Percentiles rank a stretch among this genome's conserved stretches.
Evolutionary conservation across 495 filamentous ascomycete species (phyloP).

Genomic region (Trichoderma orchidacearum): DNA sequence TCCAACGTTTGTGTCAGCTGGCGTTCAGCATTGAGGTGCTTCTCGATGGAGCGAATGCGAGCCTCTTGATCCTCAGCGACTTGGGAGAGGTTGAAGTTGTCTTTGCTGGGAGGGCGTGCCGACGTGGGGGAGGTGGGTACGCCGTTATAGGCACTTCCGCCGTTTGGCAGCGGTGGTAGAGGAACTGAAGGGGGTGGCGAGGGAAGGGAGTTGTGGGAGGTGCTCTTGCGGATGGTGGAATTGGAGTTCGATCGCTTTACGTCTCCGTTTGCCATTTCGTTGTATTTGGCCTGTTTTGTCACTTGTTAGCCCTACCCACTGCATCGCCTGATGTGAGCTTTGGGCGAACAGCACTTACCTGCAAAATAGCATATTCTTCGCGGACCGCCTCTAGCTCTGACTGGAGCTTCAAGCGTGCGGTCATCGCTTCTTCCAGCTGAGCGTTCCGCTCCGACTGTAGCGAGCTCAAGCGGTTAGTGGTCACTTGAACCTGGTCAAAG

Average conservation of each 20-base stretch:
- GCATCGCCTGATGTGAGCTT: background rate
- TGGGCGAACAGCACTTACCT: slow-evolving; percentile 36
- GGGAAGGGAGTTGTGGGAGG: slow-evolving; percentile 69
- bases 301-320: slow-evolving; percentile 16
- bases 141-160: slow-evolving; percentile 21
- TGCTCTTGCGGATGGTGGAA: slow-evolving; percentile 68
- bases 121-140: slow-evolving; percentile 29
- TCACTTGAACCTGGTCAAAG: slow-evolving; percentile 82
- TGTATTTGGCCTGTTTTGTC: slow-evolving; percentile 42
- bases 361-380: slow-evolving; percentile 47
- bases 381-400: slow-evolving; percentile 47
- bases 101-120: slow-evolving; percentile 62
- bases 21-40: slow-evolving; percentile 91
- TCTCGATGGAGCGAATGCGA: slow-evolving; percentile 90
- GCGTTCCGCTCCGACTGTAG: slow-evolving; percentile 56
- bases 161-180: slow-evolving; percentile 75
- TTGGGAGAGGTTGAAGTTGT: slow-evolving; percentile 51
- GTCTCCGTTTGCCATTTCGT: slow-evolving; percentile 23
- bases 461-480: slow-evolving; percentile 59
- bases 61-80: slow-evolving; percentile 87
- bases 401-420: slow-evolving; percentile 32
- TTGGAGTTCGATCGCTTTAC: slow-evolving; percentile 65
- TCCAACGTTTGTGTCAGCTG: slow-evolving; percentile 90
- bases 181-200: slow-evolving; percentile 86
- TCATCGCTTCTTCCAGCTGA: slow-evolving; percentile 42